These are phyloP conservation scores for Ophiocytium majus DNA, from an alignment of 352 stramenopile genomes.

Conservation along the genomic window DNA sequence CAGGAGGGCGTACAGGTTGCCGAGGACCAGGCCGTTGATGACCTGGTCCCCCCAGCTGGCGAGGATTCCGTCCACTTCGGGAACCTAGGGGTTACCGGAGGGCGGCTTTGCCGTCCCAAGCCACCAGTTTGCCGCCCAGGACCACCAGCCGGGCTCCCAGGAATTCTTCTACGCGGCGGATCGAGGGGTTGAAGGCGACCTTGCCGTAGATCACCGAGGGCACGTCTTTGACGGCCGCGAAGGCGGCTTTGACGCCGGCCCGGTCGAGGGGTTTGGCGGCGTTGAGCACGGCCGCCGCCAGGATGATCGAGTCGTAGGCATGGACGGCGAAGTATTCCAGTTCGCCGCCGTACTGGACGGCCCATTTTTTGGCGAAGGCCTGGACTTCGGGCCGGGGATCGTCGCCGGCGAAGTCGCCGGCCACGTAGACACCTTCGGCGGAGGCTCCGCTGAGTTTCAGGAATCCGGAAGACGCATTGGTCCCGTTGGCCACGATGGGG, in stretches of 20 bases:
- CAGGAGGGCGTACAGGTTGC: background rate
- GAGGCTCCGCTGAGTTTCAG: too few relatives aligned
- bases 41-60: background rate
- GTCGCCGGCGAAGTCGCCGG: background rate
- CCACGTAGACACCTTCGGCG: background rate
- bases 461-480: too few relatives aligned
- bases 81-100: too few relatives aligned
- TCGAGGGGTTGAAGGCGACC: background rate
- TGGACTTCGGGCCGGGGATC: slow-evolving; percentile 4
- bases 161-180: too few relatives aligned
- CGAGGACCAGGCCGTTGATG: slow-evolving; percentile 1
- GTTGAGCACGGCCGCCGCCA: background rate
- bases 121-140: too few relatives aligned
- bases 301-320: slow-evolving; percentile 1
- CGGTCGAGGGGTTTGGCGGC: too few relatives aligned
- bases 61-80: background rate
- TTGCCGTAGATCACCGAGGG: background rate
- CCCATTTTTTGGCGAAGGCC: background rate
- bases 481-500: background rate
- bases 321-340: background rate
- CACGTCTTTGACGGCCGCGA: too few relatives aligned
- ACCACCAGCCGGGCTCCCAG: too few relatives aligned
- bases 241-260: too few relatives aligned
- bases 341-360: background rate
- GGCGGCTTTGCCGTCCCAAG: too few relatives aligned